Base-by-base conservation (phyloP, 306 rosid species). In the Castanea sativa region DNA sequence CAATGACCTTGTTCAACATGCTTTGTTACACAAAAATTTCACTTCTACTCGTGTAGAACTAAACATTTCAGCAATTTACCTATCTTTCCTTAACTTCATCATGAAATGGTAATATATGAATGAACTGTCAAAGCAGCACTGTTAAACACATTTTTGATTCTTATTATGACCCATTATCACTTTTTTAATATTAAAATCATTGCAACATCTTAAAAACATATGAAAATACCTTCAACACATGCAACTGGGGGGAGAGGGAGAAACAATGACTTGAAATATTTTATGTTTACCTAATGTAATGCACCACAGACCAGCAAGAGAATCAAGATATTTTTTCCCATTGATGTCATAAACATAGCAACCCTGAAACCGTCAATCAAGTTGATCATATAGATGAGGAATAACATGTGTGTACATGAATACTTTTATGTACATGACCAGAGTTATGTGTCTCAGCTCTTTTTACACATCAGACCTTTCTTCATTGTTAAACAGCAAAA, bases 241-340 rank as follows among this genome's bases (percentile, higher is more conserved):
- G 57, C 3, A 57, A 57, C 13, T 76, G 77, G 74, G 51, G 13
- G 72, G 51, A 77, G 5, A 30, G 57, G 52, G 58, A 29, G 60
- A 30, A 69, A 51, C 0, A 52, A n/a, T 43, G 49, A 70, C 35
- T 33, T 18, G 45, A 73, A 63, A 18, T n/a, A 83, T 21, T 49
- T 71, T n/a, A n/a, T 33, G 49, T 16, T 43, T 45, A 89, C 90
- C 92, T 81, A 89, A 81, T 71, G 97, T 81, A 27, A 94, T 95
- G 92, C 91, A 93, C 98, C 99, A 95, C 59, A 93, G 87, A 82
- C 98, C 97, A 71, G 99, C 98, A 73, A 93, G 97, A 57, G 99
- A 10, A 69, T 95, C 98, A 35, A 95, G 96, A 87, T 95, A 95
- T 81, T 90, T 95, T 84, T 85, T 91, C 83, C 98, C 99, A 55